These are phyloP conservation scores for Xylaria hypoxylon DNA, from an alignment of 2,329 filamentous ascomycete genomes.

Conservation along the genomic window DNA sequence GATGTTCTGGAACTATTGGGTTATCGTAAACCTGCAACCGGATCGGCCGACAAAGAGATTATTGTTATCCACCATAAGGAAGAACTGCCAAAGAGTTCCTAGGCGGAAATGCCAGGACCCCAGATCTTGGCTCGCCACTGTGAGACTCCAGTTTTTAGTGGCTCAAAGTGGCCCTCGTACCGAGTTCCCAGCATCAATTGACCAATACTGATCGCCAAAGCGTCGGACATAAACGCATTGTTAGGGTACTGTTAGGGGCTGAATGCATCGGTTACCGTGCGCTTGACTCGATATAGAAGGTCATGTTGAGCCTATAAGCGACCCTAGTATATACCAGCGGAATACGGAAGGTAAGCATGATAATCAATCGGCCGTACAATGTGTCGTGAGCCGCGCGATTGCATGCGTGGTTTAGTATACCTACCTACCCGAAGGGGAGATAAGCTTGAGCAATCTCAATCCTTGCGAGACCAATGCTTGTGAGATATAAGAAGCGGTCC, in stretches of 20 bases:
- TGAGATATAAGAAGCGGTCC: constrained; percentile 31
- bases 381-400: constrained; percentile 29
- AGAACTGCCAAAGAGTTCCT: constrained; percentile 21
- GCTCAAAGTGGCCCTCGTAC: constrained; percentile 5
- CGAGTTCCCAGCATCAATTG: constrained; percentile 17
- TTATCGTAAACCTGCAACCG: not conserved
- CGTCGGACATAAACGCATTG: constrained; percentile 1
- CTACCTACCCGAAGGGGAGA: constrained; percentile 24
- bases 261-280: constrained; percentile 15
- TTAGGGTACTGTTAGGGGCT: constrained; percentile 16
- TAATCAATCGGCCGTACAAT: constrained; percentile 22
- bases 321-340: constrained; percentile 27
- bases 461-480: constrained; percentile 25
- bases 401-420: constrained; percentile 14
- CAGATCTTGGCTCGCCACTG: constrained; percentile 36
- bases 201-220: constrained; percentile 20
- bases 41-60: constrained; percentile 13
- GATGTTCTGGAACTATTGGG: constrained; percentile 14
- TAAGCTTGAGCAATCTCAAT: constrained; percentile 29
- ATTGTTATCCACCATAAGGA: not conserved
- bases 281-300: constrained; percentile 36
- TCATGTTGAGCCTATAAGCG: constrained; percentile 24
- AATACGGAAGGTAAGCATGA: constrained; percentile 35
- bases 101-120: constrained; percentile 21
- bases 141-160: constrained; percentile 18